phyloP scores from a whole-genome alignment of 164 flowering plant genomes.

The Sedum album region DNA sequence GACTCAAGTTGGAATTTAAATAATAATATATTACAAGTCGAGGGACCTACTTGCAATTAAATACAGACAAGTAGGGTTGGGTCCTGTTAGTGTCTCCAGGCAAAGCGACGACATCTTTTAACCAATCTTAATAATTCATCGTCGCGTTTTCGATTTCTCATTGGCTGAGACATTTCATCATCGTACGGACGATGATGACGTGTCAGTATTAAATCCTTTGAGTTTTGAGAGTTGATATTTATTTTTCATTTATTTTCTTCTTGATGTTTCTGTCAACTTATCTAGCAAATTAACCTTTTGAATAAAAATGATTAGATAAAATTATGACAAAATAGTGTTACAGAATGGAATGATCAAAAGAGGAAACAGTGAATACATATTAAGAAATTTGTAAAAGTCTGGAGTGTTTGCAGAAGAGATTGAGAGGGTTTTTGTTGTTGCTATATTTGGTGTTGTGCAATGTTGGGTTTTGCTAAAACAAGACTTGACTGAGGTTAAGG shows the following conservation, averaged over 20 bases:
- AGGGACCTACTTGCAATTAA: background rate
- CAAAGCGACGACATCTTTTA: background rate
- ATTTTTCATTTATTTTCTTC: background rate
- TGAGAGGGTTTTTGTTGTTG: background rate
- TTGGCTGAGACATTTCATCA: background rate
- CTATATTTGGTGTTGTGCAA: background rate
- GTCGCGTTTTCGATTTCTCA: background rate
- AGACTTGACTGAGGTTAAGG: conserved; percentile 1
- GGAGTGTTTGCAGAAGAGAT: background rate
- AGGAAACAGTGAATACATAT: background rate
- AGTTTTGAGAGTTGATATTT: background rate
- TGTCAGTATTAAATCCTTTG: background rate
- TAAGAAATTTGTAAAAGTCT: background rate
- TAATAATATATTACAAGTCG: background rate
- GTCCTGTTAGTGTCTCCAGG: background rate
- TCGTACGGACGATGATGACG: background rate
- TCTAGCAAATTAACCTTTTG: background rate
- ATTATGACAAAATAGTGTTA: background rate
- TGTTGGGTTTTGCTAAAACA: conserved; percentile 4
- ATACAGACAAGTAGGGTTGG: background rate
- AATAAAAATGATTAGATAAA: background rate
- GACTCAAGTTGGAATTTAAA: background rate
- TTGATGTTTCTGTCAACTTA: background rate
- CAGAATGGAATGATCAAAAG: background rate
- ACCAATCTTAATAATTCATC: background rate